Percentiles rank a stretch among this genome's conserved stretches.
These are phyloP conservation scores for Diaporthe sp. DNA, from an alignment of 2,329 filamentous ascomycete species.

Conservation along the genomic window DNA sequence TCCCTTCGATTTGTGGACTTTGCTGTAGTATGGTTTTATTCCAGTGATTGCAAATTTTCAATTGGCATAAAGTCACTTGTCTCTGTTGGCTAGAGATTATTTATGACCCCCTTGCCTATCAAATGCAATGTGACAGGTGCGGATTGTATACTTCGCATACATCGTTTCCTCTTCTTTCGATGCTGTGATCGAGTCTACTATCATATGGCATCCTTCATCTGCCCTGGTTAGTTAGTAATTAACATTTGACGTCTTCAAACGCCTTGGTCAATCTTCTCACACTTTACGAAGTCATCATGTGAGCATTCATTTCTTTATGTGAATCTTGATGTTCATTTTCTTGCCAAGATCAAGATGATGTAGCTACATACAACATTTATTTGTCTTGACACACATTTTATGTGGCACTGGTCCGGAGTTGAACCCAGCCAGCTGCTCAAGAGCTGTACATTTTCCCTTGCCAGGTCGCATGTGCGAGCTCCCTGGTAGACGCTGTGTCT, in stretches of 20 bases:
- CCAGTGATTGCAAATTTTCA: neutral
- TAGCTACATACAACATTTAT: neutral
- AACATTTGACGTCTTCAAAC: too few species aligned
- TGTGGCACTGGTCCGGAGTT: neutral
- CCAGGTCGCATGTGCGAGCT: neutral
- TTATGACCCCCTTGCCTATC: neutral
- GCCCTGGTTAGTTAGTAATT: too few species aligned
- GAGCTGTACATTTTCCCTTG: neutral
- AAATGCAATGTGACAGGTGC: neutral
- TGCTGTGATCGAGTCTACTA: neutral
- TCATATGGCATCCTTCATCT: neutral
- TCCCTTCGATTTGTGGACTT: too few species aligned
- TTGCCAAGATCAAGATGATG: neutral
- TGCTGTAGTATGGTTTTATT: neutral
- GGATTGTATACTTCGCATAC: too few species aligned
- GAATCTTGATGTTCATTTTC: neutral
- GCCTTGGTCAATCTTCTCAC: neutral
- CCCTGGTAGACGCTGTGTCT: neutral
- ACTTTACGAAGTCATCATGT: neutral
- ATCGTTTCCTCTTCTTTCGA: neutral
- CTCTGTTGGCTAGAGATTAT: neutral
- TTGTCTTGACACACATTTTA: neutral
- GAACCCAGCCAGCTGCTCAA: neutral
- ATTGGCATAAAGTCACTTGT: neutral
- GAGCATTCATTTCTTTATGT: neutral